phyloP scores from a whole-genome alignment of 2,329 filamentous ascomycete species.

The Talaromyces pinophilus region DNA sequence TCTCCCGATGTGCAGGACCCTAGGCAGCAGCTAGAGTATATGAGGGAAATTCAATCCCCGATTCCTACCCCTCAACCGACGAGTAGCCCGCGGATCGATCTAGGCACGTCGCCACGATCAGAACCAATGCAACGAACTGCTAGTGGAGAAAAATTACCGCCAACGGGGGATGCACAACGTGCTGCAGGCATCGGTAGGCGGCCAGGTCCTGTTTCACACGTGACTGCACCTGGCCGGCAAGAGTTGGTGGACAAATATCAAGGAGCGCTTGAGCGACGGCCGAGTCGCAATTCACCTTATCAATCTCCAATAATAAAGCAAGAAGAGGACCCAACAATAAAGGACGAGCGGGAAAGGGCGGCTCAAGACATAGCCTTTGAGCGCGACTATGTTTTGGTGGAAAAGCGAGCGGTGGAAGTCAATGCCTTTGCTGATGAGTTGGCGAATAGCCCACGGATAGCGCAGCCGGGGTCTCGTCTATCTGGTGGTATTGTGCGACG shows the following conservation, averaged over 20 bases:
- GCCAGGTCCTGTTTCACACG: conserved; percentile 37
- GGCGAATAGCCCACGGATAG: conserved; percentile 72
- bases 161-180: conserved; percentile 30
- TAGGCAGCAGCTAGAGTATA: conserved; percentile 19
- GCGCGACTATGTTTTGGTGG: conserved; percentile 91
- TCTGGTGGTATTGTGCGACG: conserved; percentile 69
- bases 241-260: conserved; percentile 39
- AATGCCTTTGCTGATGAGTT: conserved; percentile 96
- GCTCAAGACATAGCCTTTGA: conserved; percentile 89
- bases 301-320: conserved; percentile 49
- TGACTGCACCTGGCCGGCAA: conserved; percentile 45
- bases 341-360: conserved; percentile 60
- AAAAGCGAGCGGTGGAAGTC: conserved; percentile 92
- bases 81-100: conserved; percentile 32
- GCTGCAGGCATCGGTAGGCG: conserved; percentile 34
- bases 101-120: conserved; percentile 27
- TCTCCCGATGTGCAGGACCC: conserved; percentile 10
- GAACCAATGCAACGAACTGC: conserved; percentile 36
- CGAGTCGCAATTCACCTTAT: conserved; percentile 18
- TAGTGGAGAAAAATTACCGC: conserved; percentile 37
- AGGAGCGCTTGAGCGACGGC: conserved; percentile 16
- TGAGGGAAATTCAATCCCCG: conserved; percentile 27
- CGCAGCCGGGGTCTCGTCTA: conserved; percentile 52
- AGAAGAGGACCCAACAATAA: conserved; percentile 26
- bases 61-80: conserved; percentile 41